Evolutionary conservation across 805 yeast species (phyloP), one percentile per base, ranked within the genome.

Genomic region (Saccharomycopsis fodiens): DNA sequence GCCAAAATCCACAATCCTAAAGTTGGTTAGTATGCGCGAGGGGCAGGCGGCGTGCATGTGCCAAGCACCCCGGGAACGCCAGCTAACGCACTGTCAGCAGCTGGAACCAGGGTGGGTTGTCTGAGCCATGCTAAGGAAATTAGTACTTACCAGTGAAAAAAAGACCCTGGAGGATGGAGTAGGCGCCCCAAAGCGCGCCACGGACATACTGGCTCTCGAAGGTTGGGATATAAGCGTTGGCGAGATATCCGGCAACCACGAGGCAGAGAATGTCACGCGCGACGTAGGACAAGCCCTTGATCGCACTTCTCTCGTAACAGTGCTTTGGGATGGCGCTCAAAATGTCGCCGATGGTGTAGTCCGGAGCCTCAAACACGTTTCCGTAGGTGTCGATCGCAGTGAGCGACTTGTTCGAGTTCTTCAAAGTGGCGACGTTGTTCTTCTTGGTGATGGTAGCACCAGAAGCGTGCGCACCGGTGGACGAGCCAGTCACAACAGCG

Each of bases 1-100:
- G 94, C 93, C 66, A 85, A 59, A 41, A 85, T 82, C 95, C 95
- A 85, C 41, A 81, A 44, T 39, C 95, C 29, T 25, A 7, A 10
- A 25, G 10, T 7, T 25, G n/a, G n/a, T n/a, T n/a, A n/a, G n/a
- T n/a, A n/a, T n/a, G n/a, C n/a, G n/a, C n/a, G n/a, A n/a, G n/a
- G n/a, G n/a, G n/a, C n/a, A n/a, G n/a, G n/a, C n/a, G n/a, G n/a
- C n/a, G n/a, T n/a, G n/a, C n/a, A n/a, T n/a, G n/a, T n/a, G n/a
- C n/a, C n/a, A n/a, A n/a, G n/a, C n/a, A n/a, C n/a, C n/a, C n/a
- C n/a, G n/a, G n/a, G n/a, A n/a, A n/a, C n/a, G n/a, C n/a, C n/a
- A n/a, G n/a, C n/a, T n/a, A n/a, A n/a, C n/a, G n/a, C n/a, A n/a
- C n/a, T n/a, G n/a, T n/a, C n/a, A n/a, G n/a, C n/a, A n/a, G n/a